A percentile compares a stretch with the other conserved stretches of the same genome.
phyloP scores from a whole-genome alignment of 2,329 filamentous ascomycete species.

The Paracamarosporium sp. region DNA sequence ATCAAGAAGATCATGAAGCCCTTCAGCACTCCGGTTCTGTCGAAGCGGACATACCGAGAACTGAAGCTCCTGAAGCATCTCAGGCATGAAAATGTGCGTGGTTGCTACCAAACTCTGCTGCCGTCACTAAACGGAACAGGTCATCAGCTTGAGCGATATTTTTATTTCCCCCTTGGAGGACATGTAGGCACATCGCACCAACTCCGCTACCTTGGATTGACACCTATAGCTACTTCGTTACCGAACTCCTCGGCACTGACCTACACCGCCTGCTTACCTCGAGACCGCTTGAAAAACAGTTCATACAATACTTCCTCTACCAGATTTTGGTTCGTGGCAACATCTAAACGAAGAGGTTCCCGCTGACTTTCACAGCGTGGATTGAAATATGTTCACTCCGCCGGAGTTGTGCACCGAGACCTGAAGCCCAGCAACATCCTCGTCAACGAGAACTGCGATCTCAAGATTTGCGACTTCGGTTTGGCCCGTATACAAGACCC shows the following conservation, averaged over 20 bases:
- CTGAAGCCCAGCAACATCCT: constrained; percentile 99
- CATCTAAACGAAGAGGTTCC: constrained; percentile 62
- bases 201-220: constrained; percentile 19
- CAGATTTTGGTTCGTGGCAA: constrained; percentile 83
- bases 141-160: constrained; percentile 98
- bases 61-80: constrained; percentile 97
- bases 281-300: constrained; percentile 96
- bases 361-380: constrained; percentile 70
- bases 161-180: constrained; percentile 99
- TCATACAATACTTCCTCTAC: constrained; percentile 99
- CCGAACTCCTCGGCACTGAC: constrained; percentile 95
- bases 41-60: constrained; percentile 97
- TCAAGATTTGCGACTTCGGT: constrained; percentile 99
- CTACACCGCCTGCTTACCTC: constrained; percentile 94
- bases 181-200: constrained; percentile 69
- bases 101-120: not conserved
- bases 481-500: constrained; percentile 97
- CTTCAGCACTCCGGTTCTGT: constrained; percentile 97
- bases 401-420: constrained; percentile 96
- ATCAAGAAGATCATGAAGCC: constrained; percentile 99
- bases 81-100: constrained; percentile 87
- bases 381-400: constrained; percentile 98
- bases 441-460: constrained; percentile 98
- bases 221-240: constrained; percentile 85
- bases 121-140: constrained; percentile 53